A percentile compares a stretch with the other conserved stretches of the same genome.
Conservation (phyloP, 345 rosid genomes). For the Corchorus capsularis region DNA sequence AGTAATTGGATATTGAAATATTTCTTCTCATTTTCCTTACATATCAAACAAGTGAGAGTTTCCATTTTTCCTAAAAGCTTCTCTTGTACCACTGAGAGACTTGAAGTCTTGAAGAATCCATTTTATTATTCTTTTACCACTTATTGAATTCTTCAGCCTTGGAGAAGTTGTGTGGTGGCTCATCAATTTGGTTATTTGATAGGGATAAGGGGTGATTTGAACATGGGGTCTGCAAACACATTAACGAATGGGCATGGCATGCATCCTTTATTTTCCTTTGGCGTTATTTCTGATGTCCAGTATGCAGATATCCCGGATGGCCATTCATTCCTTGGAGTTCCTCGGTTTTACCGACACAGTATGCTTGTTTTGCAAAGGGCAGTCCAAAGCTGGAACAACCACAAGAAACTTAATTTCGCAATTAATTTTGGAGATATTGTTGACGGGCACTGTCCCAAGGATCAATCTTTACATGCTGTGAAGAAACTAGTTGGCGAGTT, state of each 20-base stretch:
- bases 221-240: constrained; percentile 55
- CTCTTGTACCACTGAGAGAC: too few species aligned
- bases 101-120: background rate
- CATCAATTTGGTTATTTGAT: background rate
- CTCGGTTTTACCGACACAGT: constrained; percentile 81
- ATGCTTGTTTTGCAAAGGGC: constrained; percentile 73
- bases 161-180: background rate
- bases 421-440: constrained; percentile 89
- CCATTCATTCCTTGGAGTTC: constrained; percentile 74
- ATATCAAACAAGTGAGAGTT: background rate
- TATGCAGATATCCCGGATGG: constrained; percentile 95
- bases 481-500: constrained; percentile 57
- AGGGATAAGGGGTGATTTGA: constrained; percentile 16
- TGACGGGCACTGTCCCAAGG: constrained; percentile 77
- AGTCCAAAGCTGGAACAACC: constrained; percentile 67
- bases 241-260: constrained; percentile 34
- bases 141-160: background rate
- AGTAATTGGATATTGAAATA: too few species aligned
- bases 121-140: background rate
- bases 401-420: constrained; percentile 59
- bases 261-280: constrained; percentile 82
- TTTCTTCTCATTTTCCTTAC: too few species aligned
- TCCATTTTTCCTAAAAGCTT: background rate
- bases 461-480: constrained; percentile 58
- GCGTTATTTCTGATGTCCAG: constrained; percentile 87